Percentiles rank a stretch among this genome's conserved stretches.
Evolutionary conservation across 257 asterid species (phyloP).

Genomic region (Nicotiana knightiana): DNA sequence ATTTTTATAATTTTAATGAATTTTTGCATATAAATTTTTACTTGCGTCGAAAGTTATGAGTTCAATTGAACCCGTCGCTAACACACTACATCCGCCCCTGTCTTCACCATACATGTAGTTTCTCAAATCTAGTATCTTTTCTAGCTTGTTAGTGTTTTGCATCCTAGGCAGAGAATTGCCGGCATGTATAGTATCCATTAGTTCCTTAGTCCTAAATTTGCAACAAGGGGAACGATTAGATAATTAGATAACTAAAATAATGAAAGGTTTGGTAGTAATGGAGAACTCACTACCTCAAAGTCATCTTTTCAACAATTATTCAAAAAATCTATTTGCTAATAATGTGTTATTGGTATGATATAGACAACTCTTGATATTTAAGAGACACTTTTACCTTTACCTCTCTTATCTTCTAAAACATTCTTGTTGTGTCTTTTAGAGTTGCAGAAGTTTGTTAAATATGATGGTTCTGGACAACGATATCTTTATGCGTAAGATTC

Average conservation of each 20-base stretch:
- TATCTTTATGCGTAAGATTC: conserved; percentile 51
- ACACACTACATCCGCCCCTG: no score
- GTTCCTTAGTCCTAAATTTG: background rate
- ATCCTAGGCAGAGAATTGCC: background rate
- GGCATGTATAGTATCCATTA: background rate
- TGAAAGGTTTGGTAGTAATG: background rate
- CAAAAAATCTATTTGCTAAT: background rate
- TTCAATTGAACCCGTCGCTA: no score
- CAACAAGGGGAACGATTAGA: background rate
- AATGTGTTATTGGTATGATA: background rate
- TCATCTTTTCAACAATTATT: background rate
- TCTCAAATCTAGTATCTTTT: background rate
- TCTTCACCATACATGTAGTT: background rate
- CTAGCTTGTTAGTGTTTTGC: background rate
- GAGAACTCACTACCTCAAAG: background rate
- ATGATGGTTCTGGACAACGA: conserved; percentile 62
- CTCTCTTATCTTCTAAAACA: conserved; percentile 14
- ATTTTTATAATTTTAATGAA: no score
- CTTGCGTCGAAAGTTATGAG: no score
- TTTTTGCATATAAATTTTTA: no score
- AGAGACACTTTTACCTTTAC: background rate
- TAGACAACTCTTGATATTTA: background rate
- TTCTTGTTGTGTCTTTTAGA: conserved; percentile 40
- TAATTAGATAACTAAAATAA: background rate
- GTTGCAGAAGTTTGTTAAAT: conserved; percentile 74